These are phyloP conservation scores for Candida endomychidarum DNA, from an alignment of 805 yeast species.

Conservation along the genomic window DNA sequence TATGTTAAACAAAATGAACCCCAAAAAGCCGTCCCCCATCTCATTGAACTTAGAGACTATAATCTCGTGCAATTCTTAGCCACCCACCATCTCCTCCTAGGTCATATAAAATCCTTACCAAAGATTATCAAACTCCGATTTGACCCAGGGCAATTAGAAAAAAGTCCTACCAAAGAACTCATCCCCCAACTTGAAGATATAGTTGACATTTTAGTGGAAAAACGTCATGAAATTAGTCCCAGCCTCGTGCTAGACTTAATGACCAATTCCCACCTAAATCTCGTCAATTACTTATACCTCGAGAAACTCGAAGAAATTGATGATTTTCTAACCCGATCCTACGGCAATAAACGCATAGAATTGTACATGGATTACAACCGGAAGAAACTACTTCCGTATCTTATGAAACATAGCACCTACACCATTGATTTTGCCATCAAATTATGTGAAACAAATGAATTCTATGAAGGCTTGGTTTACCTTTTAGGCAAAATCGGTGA, in stretches of 20 bases:
- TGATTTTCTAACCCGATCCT: conserved; percentile 50
- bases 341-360: conserved; percentile 66
- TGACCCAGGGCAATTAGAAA: conserved; percentile 32
- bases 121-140: conserved; percentile 47
- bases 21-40: conserved; percentile 60
- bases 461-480: conserved; percentile 73
- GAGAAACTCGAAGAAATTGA: conserved; percentile 59
- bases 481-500: conserved; percentile 82
- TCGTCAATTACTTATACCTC: conserved; percentile 64
- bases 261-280: conserved; percentile 39
- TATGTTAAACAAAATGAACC: conserved; percentile 61
- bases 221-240: conserved; percentile 66
- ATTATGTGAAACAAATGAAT: conserved; percentile 54
- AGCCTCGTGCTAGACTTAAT: conserved; percentile 49
- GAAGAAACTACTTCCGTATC: conserved; percentile 54
- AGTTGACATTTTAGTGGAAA: conserved; percentile 56
- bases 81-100: conserved; percentile 59
- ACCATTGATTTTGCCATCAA: conserved; percentile 69
- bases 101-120: conserved; percentile 51
- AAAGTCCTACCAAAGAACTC: conserved; percentile 43
- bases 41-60: conserved; percentile 55
- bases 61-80: conserved; percentile 58
- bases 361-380: conserved; percentile 66
- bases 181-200: conserved; percentile 41
- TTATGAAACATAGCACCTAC: conserved; percentile 59